Evolutionary conservation across 2,329 filamentous ascomycete species (phyloP).

Genomic region (Fusarium globosum): DNA sequence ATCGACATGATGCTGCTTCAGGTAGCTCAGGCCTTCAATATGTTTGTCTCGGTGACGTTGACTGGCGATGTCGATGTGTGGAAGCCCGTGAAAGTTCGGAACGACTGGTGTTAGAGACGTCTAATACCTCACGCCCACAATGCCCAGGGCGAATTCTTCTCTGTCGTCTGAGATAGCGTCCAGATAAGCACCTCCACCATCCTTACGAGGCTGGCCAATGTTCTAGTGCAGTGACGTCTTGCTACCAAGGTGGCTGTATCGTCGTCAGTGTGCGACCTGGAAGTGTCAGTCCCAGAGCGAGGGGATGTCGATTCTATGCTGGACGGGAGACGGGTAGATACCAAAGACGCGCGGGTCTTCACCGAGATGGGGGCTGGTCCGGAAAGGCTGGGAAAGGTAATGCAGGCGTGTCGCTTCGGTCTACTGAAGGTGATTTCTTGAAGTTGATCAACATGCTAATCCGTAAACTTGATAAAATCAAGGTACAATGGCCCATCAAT

Average conservation of each 20-base stretch:
- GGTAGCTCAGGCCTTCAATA: neutral
- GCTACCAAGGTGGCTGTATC: neutral
- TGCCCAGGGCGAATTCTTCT: no score
- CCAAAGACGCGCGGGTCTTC: neutral
- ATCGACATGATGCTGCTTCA: neutral
- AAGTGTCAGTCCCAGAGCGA: neutral
- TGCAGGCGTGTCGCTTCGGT: neutral
- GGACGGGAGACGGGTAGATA: neutral
- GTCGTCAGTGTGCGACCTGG: rapidly evolving
- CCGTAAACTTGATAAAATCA: neutral
- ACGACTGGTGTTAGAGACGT: rapidly evolving
- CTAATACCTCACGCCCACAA: no score
- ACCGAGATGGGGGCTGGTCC: neutral
- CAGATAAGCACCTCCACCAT: no score
- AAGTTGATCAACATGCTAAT: neutral
- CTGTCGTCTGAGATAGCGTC: no score
- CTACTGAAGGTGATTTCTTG: neutral
- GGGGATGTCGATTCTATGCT: neutral
- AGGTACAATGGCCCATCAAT: neutral
- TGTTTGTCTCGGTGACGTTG: rapidly evolving
- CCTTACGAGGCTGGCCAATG: neutral
- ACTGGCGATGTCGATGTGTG: rapidly evolving
- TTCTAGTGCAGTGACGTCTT: neutral
- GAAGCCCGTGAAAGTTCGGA: neutral
- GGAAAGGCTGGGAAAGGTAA: neutral